Evolutionary conservation across 148 eudicot genomes (phyloP).

Genomic region (Talinum fruticosum): DNA sequence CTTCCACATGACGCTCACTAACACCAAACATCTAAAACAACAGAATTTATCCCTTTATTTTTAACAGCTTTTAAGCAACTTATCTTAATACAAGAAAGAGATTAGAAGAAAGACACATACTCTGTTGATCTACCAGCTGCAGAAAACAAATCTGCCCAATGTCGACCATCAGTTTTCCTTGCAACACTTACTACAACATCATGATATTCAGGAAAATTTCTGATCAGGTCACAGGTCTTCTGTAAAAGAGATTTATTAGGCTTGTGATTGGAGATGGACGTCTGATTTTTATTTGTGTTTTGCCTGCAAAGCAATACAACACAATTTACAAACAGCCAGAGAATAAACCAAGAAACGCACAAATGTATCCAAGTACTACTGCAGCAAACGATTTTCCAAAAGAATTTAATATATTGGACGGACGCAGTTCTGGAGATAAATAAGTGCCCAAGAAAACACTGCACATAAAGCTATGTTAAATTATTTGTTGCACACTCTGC

Average conservation of each 20-base stretch:
- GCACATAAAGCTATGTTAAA: not conserved
- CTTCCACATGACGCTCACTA: not conserved
- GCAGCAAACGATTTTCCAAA: conserved; percentile 1
- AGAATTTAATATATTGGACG: not conserved
- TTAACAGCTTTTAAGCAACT: not conserved
- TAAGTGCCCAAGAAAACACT: not conserved
- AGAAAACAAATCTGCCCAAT: conserved; percentile 92
- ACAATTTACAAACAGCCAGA: conserved; percentile 14
- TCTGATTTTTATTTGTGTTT: conserved; percentile 52
- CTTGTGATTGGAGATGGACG: conserved; percentile 33
- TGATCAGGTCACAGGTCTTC: conserved; percentile 89
- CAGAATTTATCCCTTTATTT: no score
- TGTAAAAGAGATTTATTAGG: conserved; percentile 60
- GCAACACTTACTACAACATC: conserved; percentile 98
- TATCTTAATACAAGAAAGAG: not conserved
- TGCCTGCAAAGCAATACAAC: conserved; percentile 43
- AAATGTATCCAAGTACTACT: not conserved
- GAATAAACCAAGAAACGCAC: not conserved
- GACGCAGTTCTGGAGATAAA: no score
- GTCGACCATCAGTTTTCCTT: conserved; percentile 96
- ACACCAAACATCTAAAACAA: not conserved
- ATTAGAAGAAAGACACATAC: conserved; percentile 43
- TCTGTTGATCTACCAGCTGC: conserved; percentile 97
- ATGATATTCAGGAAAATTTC: conserved; percentile 84
- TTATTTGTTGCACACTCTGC: not conserved